These are phyloP conservation scores for Bombardia bombarda DNA, from an alignment of 495 filamentous ascomycete species.

Conservation along the genomic window DNA sequence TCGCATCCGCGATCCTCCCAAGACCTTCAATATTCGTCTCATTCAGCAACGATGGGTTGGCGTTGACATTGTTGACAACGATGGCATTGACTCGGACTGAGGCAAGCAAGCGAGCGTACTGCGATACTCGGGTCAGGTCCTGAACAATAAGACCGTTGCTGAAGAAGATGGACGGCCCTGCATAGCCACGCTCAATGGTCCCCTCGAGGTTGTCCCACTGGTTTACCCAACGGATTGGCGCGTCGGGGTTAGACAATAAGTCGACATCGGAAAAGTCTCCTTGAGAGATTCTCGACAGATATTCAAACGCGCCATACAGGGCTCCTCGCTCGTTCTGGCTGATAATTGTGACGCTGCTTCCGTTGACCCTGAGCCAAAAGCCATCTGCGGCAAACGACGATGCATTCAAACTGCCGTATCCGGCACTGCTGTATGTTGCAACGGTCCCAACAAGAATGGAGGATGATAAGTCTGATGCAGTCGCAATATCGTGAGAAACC, in stretches of 20 bases:
- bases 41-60: slow-evolving; percentile 49
- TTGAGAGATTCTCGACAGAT: slow-evolving; percentile 55
- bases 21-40: slow-evolving; percentile 52
- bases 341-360: slow-evolving; percentile 45
- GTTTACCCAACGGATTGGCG: slow-evolving; percentile 62
- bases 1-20: slow-evolving; percentile 51
- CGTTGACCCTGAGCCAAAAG: slow-evolving; percentile 48
- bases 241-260: slow-evolving; percentile 48
- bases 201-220: slow-evolving; percentile 71
- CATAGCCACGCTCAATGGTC: slow-evolving; percentile 62
- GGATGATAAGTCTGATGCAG: slow-evolving; percentile 11
- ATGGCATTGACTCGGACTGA: slow-evolving; percentile 60
- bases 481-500: slow-evolving; percentile 12
- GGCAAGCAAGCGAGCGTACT: slow-evolving; percentile 63
- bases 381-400: slow-evolving; percentile 52
- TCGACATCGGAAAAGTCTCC: slow-evolving; percentile 49
- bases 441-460: slow-evolving; percentile 52
- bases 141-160: slow-evolving; percentile 41
- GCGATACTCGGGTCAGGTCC: slow-evolving; percentile 48
- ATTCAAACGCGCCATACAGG: slow-evolving; percentile 63
- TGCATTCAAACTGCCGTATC: slow-evolving; percentile 9
- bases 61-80: slow-evolving; percentile 68
- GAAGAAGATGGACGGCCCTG: slow-evolving; percentile 65
- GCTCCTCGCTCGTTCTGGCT: slow-evolving; percentile 62
- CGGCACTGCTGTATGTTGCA: slow-evolving; percentile 34